phyloP scores from a whole-genome alignment of 345 rosid species.

The Isatis tinctoria region DNA sequence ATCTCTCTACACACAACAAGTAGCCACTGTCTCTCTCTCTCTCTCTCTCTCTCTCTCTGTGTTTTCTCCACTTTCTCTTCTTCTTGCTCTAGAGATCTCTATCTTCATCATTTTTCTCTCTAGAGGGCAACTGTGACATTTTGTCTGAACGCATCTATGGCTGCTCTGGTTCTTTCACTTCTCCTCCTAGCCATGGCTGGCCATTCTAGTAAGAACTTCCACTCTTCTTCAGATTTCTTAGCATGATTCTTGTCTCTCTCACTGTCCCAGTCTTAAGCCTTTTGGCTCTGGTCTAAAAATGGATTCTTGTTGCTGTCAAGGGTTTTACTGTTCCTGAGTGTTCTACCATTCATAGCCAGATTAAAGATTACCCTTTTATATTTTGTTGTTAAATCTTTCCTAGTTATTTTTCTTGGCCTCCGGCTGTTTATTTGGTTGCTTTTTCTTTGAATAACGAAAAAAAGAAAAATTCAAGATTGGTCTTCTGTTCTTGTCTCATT shows the following conservation, averaged over 20 bases:
- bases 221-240: conserved; percentile 9
- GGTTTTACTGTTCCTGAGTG: conserved; percentile 20
- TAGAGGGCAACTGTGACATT: conserved; percentile 12
- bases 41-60: not conserved
- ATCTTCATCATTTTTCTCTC: conserved; percentile 5
- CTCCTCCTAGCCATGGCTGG: conserved; percentile 48
- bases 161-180: conserved; percentile 38
- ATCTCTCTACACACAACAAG: conserved; percentile 16
- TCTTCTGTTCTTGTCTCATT: conserved; percentile 4
- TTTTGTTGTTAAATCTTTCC: not conserved
- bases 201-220: conserved; percentile 44
- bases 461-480: not conserved
- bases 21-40: not conserved
- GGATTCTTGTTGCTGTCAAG: not conserved
- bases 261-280: not conserved
- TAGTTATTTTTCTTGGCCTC: not conserved
- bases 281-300: not conserved
- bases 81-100: conserved; percentile 19
- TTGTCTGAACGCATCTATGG: conserved; percentile 36
- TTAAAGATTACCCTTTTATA: not conserved
- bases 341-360: conserved; percentile 1
- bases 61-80: conserved; percentile 4
- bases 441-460: not conserved
- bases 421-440: not conserved
- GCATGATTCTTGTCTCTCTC: not conserved